Evolutionary conservation across 768 basidiomycete species (phyloP), one percentile per base, ranked within the genome.

Genomic region (Kwoniella sp.): DNA sequence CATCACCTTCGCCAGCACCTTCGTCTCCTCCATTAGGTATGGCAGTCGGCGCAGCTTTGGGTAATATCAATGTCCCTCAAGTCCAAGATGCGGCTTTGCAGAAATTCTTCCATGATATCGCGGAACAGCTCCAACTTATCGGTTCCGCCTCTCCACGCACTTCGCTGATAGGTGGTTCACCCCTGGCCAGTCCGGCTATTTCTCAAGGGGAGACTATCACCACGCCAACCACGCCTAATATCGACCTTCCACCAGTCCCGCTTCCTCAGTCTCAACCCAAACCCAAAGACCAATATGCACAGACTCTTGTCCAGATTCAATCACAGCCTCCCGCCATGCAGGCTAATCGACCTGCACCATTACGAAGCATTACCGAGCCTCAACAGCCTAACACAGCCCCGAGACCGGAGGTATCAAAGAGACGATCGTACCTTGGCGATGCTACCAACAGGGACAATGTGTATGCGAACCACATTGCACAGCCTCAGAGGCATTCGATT

Each of bases 81-180:
- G 81, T 88, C 47, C 84, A 88, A 68, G 88, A 92, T 73, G 86
- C 86, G 48, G 86, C 85, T 47, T 86, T 94, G 72, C 90, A 91
- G 67, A 81, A 85, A 52, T 93, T 93, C 81, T 90, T 92, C 79
- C 83, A 88, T 55, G 89, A 93, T 78, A 87, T 92, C 55, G 88
- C 87, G 3, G 86, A 90, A 52, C 89, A 90, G 72, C 84, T 92
- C 52, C 86, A 87, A 64, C 83, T 85, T 55, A 86, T 91, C 79
- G 86, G 88, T 68, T 81, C 83, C 29, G 83, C 83, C 61, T 68
- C 67, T 17, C 73, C 73, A 5, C 46, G 73, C 29, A 65, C 66
- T 1, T 66, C 63, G 21, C 49, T 74, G 25, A 63, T 61, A 10
- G 24, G 10, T 22, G 46, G 46, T 15, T 40, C 58, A 44, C 36